These are phyloP conservation scores for Tieghemiomyces parasiticus DNA, from an alignment of 192 early-diverging fungal species.

Conservation along the genomic window DNA sequence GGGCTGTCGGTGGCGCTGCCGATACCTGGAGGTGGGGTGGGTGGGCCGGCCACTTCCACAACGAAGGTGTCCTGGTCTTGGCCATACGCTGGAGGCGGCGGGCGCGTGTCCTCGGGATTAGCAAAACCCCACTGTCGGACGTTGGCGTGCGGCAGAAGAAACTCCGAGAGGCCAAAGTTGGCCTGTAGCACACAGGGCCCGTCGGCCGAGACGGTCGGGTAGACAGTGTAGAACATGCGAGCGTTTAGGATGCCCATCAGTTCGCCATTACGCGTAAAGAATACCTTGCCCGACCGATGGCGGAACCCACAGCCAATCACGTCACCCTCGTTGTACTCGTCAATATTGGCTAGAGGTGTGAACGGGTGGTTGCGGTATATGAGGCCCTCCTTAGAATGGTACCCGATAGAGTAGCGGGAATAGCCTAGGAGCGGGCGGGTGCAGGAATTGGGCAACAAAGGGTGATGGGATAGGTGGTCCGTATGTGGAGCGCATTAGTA, in stretches of 20 bases:
- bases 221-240: slow-evolving; percentile 11
- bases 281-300: slow-evolving; percentile 30
- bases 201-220: slow-evolving; percentile 5
- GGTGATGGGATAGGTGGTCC: too few relatives aligned
- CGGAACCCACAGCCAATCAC: slow-evolving; percentile 35
- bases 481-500: too few relatives aligned
- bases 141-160: slow-evolving; percentile 10
- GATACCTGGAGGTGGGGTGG: too few relatives aligned
- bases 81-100: slow-evolving; percentile 8
- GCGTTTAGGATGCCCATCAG: slow-evolving; percentile 12
- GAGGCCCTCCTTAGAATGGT: slow-evolving; percentile 1
- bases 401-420: slow-evolving; percentile 8
- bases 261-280: slow-evolving; percentile 32
- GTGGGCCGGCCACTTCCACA: not conserved
- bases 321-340: slow-evolving; percentile 32
- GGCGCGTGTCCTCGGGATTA: slow-evolving; percentile 8
- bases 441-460: too few relatives aligned
- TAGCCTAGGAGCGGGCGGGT: not conserved
- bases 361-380: slow-evolving; percentile 11
- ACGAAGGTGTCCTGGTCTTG: slow-evolving; percentile 9
- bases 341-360: slow-evolving; percentile 14
- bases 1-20: not conserved
- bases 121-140: slow-evolving; percentile 11
- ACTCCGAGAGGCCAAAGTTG: slow-evolving; percentile 9
- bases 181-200: slow-evolving; percentile 10